phyloP scores from a whole-genome alignment of 192 early-diverging fungal species.

The Backusella mclennaniae region DNA sequence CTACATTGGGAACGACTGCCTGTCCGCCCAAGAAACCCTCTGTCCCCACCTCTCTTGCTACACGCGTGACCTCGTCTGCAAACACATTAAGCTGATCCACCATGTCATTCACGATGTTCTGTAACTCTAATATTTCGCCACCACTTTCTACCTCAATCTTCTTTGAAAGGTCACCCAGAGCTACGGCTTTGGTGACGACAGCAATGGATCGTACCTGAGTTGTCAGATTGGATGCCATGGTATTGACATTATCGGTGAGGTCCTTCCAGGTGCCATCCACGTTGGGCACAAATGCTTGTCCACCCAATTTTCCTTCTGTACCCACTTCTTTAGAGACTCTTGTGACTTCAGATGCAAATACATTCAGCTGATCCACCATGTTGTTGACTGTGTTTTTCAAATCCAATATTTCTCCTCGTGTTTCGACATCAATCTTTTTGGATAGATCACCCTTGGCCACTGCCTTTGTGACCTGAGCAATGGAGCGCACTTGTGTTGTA shows the following conservation, averaged over 20 bases:
- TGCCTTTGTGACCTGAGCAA: slow-evolving; percentile 58
- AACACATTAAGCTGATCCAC: slow-evolving; percentile 63
- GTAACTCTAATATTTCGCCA: slow-evolving; percentile 68
- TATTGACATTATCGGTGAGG: slow-evolving; percentile 70
- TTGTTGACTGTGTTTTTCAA: slow-evolving; percentile 54
- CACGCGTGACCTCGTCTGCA: slow-evolving; percentile 60
- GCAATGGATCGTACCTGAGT: slow-evolving; percentile 69
- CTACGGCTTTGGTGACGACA: slow-evolving; percentile 63
- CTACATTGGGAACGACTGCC: slow-evolving; percentile 38
- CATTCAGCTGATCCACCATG: slow-evolving; percentile 56
- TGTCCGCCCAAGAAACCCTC: slow-evolving; percentile 58
- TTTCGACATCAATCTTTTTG: slow-evolving; percentile 56
- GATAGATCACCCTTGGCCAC: slow-evolving; percentile 54
- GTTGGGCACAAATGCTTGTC: slow-evolving; percentile 54
- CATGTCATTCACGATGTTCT: slow-evolving; percentile 67
- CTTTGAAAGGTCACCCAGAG: slow-evolving; percentile 61
- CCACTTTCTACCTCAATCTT: slow-evolving; percentile 59
- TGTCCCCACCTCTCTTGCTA: slow-evolving; percentile 61
- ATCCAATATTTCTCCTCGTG: slow-evolving; percentile 55
- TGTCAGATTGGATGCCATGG: slow-evolving; percentile 68
- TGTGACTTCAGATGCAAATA: slow-evolving; percentile 30
- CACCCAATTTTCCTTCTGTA: slow-evolving; percentile 67
- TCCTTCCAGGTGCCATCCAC: slow-evolving; percentile 67
- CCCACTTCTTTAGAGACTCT: slow-evolving; percentile 64
- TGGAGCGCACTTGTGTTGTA: slow-evolving; percentile 62